Evolutionary conservation across 2,329 filamentous ascomycete genomes (phyloP), one percentile per base, ranked within the genome.

Genomic region (Claviceps sp.): DNA sequence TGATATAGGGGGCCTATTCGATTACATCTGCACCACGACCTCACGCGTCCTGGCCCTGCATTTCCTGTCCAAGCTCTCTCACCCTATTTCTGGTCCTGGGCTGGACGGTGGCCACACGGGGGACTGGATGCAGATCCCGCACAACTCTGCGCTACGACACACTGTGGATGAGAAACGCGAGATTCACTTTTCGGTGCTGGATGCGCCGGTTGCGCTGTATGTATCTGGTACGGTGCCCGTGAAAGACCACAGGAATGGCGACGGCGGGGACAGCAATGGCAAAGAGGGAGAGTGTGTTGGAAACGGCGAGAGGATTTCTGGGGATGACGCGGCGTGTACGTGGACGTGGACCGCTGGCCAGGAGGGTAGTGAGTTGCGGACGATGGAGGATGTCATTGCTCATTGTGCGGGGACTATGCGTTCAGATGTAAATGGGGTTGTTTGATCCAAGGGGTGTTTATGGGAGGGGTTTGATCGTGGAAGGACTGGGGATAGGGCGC

Each of bases 1-100:
- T 0, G 68, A 68, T 55, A 62, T 73, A 16, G 55, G 59, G 9
- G 71, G 74, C 37, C 66, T 77, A 5, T 62, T 67, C 13, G 68
- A 70, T 55, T 78, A 78, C 60, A 57, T 79, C 8, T 63, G 67
- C 52, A 68, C 68, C 18, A 70, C 72, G 13, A 65, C 70, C 7
- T 59, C 67, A 24, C 72, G 69, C 45, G 64, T 66, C 43, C 62
- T 77, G 3, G 62, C 69, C 0, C 60, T 68, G 9, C 64, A 66
- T 51, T 62, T 64, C 47, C 59, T 71, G 34, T 55, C 59, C 22
- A 55, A 56, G 37, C 58, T 66, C 16, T 50, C 51, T 16, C 30
- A 34, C 9, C 9, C 30, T 34, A 11, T 4, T 34, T 34, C 41
- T 20, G 41, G 4, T 14, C 42, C 42, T 4, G 20, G 3, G 14